Evolutionary conservation across 495 filamentous ascomycete species (phyloP), one percentile per base, ranked within the genome.

Genomic region (Penicillium cosmopolitanum): DNA sequence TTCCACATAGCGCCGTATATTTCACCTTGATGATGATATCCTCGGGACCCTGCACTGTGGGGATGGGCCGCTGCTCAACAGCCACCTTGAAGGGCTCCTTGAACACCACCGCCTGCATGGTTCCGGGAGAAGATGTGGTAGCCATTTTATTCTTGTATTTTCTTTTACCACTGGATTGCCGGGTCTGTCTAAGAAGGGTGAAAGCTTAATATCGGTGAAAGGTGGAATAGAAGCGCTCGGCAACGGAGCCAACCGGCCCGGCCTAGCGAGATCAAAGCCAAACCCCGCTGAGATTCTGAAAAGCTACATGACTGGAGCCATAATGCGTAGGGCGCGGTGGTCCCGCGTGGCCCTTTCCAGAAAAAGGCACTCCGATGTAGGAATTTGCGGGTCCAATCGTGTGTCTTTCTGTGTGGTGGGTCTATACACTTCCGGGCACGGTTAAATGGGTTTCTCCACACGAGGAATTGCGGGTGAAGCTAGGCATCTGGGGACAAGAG

Each of bases 1-100:
- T 93, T 64, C 94, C 94, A 73, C 94, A 97, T 42, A 98, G 83
- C 23, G 91, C 94, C 15, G 93, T 92, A 66, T 90, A 88, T 53
- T 82, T 81, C 50, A 96, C 91, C 73, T 93, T 94, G 60, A 97
- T 86, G 55, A 98, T 85, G 55, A 92, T 82, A 75, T 97, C 94
- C 53, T 80, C 85, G 12, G 85, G 76, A 31, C 91, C 81, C 62
- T 88, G 77, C 55, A 97, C 85, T 9, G 70, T 69, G n/a, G 81
- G 81, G 43, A 82, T 77, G 2, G 79, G 79, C 33, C 77, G 61
- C 42, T 83, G 72, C 61, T 82, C 80, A 40, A 84, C 69, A 10
- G 72, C 73, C 28, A 83, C 77, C 56, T 79, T 76, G 60, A 71
- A 72, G 18, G 78, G 77, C 19, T 70, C 78, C 42, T 78, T 73